Conservation (phyloP, 495 filamentous ascomycete genomes). For the Penicillium ucsense region DNA sequence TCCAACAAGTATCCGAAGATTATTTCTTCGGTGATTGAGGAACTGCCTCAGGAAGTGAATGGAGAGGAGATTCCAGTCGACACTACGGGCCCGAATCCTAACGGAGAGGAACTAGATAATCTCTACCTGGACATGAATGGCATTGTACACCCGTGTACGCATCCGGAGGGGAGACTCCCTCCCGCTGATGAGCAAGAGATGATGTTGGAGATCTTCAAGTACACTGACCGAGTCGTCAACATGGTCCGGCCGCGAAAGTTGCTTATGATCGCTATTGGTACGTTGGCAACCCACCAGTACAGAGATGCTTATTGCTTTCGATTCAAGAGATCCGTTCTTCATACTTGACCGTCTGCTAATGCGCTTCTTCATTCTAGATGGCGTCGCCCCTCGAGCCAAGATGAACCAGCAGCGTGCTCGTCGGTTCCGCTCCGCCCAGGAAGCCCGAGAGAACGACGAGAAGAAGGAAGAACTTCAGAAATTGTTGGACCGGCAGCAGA, state of each 20-base stretch:
- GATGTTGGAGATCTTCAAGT: conserved; percentile 97
- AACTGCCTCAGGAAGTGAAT: conserved; percentile 66
- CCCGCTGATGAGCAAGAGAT: conserved; percentile 95
- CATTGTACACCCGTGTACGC: conserved; percentile 97
- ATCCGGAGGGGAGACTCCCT: conserved; percentile 86
- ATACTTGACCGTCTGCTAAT: too few relatives aligned
- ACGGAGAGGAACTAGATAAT: conserved; percentile 97
- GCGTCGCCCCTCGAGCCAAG: conserved; percentile 87
- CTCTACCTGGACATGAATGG: conserved; percentile 99
- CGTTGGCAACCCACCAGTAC: conserved; percentile 22
- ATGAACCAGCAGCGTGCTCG: conserved; percentile 96
- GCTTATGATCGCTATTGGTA: conserved; percentile 95
- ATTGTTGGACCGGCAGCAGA: conserved; percentile 61
- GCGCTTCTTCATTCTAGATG: conserved; percentile 43
- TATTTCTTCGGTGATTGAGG: conserved; percentile 81
- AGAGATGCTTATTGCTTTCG: too few relatives aligned
- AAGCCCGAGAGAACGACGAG: conserved; percentile 87
- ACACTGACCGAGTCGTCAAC: conserved; percentile 95
- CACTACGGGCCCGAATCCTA: conserved; percentile 76
- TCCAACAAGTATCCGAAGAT: conserved; percentile 96
- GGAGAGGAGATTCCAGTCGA: conserved; percentile 78
- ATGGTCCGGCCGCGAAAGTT: conserved; percentile 95
- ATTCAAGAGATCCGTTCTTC: too few relatives aligned
- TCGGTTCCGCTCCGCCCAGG: conserved; percentile 85
- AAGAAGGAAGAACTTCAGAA: conserved; percentile 81